Evolutionary conservation across 805 yeast genomes (phyloP), one percentile per base, ranked within the genome.

Genomic region (Suhomyces pyralidae): DNA sequence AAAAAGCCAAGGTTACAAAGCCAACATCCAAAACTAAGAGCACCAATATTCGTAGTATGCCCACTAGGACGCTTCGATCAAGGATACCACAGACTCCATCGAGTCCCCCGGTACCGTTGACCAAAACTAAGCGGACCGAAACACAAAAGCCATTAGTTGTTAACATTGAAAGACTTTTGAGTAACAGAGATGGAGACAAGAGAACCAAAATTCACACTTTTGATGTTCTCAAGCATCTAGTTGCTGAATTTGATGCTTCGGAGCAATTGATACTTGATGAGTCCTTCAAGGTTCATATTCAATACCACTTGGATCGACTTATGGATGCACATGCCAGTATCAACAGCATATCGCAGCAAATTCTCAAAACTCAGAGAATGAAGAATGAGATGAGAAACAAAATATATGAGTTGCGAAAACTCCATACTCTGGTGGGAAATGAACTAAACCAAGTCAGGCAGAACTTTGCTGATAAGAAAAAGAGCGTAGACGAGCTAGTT

Each of bases 151-250:
- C 77, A 1, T 40, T 73, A 40, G 46, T 50, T 5, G 57, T 74
- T 1, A 68, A 69, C 32, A 53, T 69, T 0, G 71, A 71, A 36
- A 54, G 77, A 40, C 51, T 73, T 14, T 49, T 55, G 7, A 60
- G 61, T 3, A 63, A 59, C 8, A 52, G 51, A 3, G 60, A 58
- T 3, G 54, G 64, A 9, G 68, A 63, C 45, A 64, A 62, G 42
- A 51, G 74, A 24, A 55, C 59, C 42, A 64, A 62, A 36, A 44
- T 73, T 47, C 68, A 66, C 50, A 70, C 76, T 1, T 48, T 74
- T 3, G 79, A 75, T 54, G 78, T 73, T 15, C 55, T 75, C 14
- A 66, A 62, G 46, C 71, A 69, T 48, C 59, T 71, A 28, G 66
- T 73, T 8, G 58, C 58, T 17, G 59, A 63, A 20, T 70, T 66